Conservation (phyloP, 176 grass and related monocot genomes). For the Bonia amplexicaulis region DNA sequence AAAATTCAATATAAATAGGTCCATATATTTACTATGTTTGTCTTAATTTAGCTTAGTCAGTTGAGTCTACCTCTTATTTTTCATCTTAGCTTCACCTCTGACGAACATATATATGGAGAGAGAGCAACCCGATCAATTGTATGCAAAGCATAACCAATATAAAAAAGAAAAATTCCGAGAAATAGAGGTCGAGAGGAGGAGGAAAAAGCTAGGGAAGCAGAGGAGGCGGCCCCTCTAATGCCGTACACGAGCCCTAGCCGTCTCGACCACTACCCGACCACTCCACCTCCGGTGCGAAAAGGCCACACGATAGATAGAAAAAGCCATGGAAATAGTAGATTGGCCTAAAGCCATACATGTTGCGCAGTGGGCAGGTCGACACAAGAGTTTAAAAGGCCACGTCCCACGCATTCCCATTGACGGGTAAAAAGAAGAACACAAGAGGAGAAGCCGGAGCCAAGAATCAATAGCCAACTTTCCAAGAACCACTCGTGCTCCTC, state of each 20-base stretch:
- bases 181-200: neutral
- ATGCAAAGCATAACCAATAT: neutral
- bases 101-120: rapidly evolving
- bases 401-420: slow-evolving; percentile 39
- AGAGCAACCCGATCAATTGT: neutral
- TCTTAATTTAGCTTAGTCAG: too few species aligned
- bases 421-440: slow-evolving; percentile 1
- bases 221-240: neutral
- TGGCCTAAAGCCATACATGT: slow-evolving; percentile 30
- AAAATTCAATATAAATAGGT: rapidly evolving
- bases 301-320: slow-evolving; percentile 16
- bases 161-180: neutral
- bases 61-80: too few species aligned
- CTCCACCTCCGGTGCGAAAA: slow-evolving; percentile 29
- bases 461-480: neutral
- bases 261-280: slow-evolving; percentile 43
- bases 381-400: slow-evolving; percentile 33
- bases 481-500: neutral
- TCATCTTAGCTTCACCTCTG: too few species aligned
- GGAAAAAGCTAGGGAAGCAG: neutral
- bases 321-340: neutral
- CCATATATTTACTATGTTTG: too few species aligned
- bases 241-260: slow-evolving; percentile 43
- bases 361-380: slow-evolving; percentile 28
- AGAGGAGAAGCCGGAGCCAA: neutral